A percentile compares a stretch with the other conserved stretches of the same genome.
These are phyloP conservation scores for Gigaspora rosea DNA, from an alignment of 192 early-diverging fungal genomes.

Conservation along the genomic window DNA sequence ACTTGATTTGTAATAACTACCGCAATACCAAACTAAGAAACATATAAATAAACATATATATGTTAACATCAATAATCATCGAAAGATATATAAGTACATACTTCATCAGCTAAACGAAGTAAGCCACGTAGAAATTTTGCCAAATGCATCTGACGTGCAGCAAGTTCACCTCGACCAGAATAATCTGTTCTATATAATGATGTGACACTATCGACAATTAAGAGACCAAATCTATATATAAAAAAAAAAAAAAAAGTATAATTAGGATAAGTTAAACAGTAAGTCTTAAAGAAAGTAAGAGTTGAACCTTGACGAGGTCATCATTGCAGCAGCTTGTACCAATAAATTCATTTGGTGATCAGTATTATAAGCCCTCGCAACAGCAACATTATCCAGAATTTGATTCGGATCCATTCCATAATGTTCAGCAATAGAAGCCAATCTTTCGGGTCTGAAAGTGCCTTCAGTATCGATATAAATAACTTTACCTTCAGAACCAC, in stretches of 20 bases:
- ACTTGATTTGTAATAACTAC: slow-evolving; percentile 99
- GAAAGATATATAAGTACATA: slow-evolving; percentile 29
- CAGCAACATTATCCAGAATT: slow-evolving; percentile 91
- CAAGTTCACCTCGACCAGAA: slow-evolving; percentile 91
- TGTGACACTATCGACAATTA: slow-evolving; percentile 95
- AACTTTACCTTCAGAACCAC: slow-evolving; percentile 93
- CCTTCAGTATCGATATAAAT: slow-evolving; percentile 97
- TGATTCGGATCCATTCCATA: slow-evolving; percentile 79
- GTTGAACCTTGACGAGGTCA: slow-evolving; percentile 74
- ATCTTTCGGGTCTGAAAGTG: slow-evolving; percentile 91
- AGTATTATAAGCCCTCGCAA: slow-evolving; percentile 92
- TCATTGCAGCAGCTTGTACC: slow-evolving; percentile 85
- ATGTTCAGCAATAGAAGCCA: slow-evolving; percentile 83
- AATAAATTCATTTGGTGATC: slow-evolving; percentile 92
- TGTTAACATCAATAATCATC: neutral
- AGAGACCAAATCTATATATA: slow-evolving; percentile 65
- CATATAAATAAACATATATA: neutral
- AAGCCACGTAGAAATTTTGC: slow-evolving; percentile 87
- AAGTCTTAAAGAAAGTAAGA: neutral
- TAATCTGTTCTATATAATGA: slow-evolving; percentile 98
- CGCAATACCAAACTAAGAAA: slow-evolving; percentile 84
- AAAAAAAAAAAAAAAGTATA: slow-evolving; percentile 1
- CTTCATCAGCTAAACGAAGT: slow-evolving; percentile 89
- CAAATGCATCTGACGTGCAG: slow-evolving; percentile 93
- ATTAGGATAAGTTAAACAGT: neutral